These are phyloP conservation scores for Cinchona pubescens DNA, from an alignment of 257 asterid species.

Conservation along the genomic window DNA sequence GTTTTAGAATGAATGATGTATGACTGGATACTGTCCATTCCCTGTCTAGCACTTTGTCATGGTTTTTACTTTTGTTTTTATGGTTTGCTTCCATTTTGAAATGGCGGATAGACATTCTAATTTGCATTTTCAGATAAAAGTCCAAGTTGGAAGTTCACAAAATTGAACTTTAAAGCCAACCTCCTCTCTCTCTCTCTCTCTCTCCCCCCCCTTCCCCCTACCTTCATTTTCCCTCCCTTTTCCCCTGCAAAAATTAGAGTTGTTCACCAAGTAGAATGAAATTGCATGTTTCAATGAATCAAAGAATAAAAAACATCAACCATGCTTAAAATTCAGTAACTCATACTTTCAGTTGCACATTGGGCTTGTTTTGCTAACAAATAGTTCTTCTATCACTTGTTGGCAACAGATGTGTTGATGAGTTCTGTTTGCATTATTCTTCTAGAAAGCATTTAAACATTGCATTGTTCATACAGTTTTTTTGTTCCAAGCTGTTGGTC, in stretches of 20 bases:
- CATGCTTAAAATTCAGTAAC: not conserved
- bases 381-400: not conserved
- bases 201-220: too few relatives aligned
- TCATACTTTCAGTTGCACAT: not conserved
- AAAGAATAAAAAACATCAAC: not conserved
- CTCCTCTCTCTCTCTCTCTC: not conserved
- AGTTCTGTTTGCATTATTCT: not conserved
- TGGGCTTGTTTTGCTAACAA: not conserved
- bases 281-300: not conserved
- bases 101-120: not conserved
- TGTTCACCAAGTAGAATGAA: not conserved
- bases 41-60: not conserved
- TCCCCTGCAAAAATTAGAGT: not conserved
- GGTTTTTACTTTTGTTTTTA: not conserved
- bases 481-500: too few relatives aligned
- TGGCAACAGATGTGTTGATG: not conserved
- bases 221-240: too few relatives aligned
- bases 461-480: too few relatives aligned
- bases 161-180: not conserved
- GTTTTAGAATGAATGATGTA: conserved; percentile 74
- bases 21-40: conserved; percentile 20
- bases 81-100: not conserved
- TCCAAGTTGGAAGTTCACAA: not conserved
- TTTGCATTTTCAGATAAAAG: not conserved
- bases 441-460: too few relatives aligned